Evolutionary conservation across 2,329 filamentous ascomycete genomes (phyloP).

Genomic region (Lachnellula cervina): DNA sequence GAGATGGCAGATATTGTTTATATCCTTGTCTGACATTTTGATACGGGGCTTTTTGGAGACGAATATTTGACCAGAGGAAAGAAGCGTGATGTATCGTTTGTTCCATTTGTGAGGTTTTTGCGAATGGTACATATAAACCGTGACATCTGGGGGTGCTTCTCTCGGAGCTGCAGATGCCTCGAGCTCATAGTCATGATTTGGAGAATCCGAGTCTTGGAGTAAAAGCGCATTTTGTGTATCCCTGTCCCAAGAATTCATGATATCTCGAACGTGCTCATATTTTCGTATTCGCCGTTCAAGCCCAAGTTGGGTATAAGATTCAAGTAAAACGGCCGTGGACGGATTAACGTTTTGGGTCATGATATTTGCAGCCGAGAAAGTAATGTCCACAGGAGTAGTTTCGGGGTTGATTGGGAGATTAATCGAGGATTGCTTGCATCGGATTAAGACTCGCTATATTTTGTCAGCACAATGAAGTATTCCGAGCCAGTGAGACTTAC

Average conservation of each 20-base stretch:
- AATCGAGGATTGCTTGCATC: conserved; percentile 65
- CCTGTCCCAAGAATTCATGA: conserved; percentile 88
- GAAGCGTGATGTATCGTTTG: conserved; percentile 74
- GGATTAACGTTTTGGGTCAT: conserved; percentile 62
- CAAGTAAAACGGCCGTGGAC: conserved; percentile 65
- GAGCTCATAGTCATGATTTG: conserved; percentile 55
- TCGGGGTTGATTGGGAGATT: conserved; percentile 67
- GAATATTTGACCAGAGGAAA: conserved; percentile 65
- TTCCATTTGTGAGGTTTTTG: conserved; percentile 82
- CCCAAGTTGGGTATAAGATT: conserved; percentile 70
- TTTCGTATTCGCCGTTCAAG: conserved; percentile 77
- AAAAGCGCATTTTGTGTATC: conserved; percentile 73
- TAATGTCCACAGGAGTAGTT: conserved; percentile 69
- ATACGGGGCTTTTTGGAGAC: conserved; percentile 66
- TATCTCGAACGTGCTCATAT: conserved; percentile 81
- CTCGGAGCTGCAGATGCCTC: conserved; percentile 59
- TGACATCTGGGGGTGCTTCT: conserved; percentile 61
- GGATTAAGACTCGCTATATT: conserved; percentile 61
- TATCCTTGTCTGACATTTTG: conserved; percentile 58
- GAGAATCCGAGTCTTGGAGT: conserved; percentile 55
- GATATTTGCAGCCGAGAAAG: conserved; percentile 60
- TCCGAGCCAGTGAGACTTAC: conserved; percentile 43
- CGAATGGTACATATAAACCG: conserved; percentile 73
- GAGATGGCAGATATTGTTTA: conserved; percentile 70
- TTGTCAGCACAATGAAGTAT: conserved; percentile 27